Base-by-base conservation (phyloP, 192 early-diverging fungal genomes). In the Rhizoclosmatium sp. region DNA sequence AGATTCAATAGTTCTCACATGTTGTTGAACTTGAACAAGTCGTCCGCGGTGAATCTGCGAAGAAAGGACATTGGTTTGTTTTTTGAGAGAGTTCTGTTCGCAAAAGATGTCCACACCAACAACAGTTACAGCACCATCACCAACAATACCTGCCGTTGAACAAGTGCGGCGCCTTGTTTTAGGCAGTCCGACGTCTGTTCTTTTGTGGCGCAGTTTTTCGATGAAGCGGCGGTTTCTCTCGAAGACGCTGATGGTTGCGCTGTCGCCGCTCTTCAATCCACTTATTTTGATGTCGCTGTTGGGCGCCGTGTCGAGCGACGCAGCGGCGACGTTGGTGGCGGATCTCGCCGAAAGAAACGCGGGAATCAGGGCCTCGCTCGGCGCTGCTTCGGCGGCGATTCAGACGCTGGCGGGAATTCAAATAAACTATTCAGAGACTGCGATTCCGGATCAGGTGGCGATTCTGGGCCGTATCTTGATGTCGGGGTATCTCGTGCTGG, bases 11-110 rank as follows among this genome's bases (percentile, higher is more conserved):
- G 1, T 9, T 42, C 80, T 79, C 89, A 93, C 89, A 99, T 90
- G 83, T 94, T 96, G 84, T 97, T 97, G 87, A 99, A 97, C 42
- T 81, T 84, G 87, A 99, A 97, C 71, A 99, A 85, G 86, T 99
- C 98, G 77, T 93, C 93, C 0, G 98, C 94, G 47, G 89, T 91
- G 86, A 98, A 95, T 23, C 90, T 82, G 5, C 90, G 75, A 5
- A 89, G 31, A 47, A 76, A 67, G 42, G 75, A 76, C 75, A 76
- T 76, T 40, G 19, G 23, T 58, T 14, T 54, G 5, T 54, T 54
- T 54, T 54, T 54, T 54, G 31, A 31, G 31, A 31, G 31, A 31
- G 31, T 31, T 31, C 31, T 31, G 31, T 31, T 31, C 31, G 31
- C 31, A 31, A 31, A 31, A 31, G 31, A 31, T 31, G 31, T 0